Evolutionary conservation across 352 stramenopile species (phyloP), one percentile per base, ranked within the genome.

Genomic region (Aphanomyces stellatus): DNA sequence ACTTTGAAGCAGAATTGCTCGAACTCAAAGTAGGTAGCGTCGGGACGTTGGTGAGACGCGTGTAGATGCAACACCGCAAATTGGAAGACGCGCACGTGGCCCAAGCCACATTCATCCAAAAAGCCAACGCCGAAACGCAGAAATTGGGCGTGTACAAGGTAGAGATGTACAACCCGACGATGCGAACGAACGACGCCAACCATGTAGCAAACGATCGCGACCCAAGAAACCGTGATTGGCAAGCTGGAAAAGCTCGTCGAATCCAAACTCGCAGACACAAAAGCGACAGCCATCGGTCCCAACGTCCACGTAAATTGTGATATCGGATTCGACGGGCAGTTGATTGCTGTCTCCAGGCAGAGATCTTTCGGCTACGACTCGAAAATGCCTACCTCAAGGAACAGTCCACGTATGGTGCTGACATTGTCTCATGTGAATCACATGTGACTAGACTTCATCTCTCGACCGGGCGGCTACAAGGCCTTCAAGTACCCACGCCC

Each of bases 221-320:
- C 90, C 59, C 85, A 94, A 63, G 85, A 94, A 57, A 81, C 78
- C 30, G 85, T 94, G n/a, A 90, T 92, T 33, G 72, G 65, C 19
- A 85, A 90, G 69, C 84, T 94, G 27, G 84, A 94, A 65, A 76
- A 81, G 37, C 69, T 86, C 1, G 79, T 92, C 31, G 69, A 73
- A 24, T 68, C 73, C 71, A 85, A 57, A 68, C 75, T 51, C 42
- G 49, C 2, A 51, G 62, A 65, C 60, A 42, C 40, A 27, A 67
- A 67, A 30, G 60, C 49, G 5, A 67, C 13, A 15, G 5, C 60
- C 6, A 25, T 67, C 13, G 60, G 60, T 1, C 60, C 60, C 2
- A 67, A 67, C 41, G 60, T 67, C 24, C 60, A 67, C 33, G 60
- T 67, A 59, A 25, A 22, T 30, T n/a, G n/a, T n/a, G n/a, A n/a